Percentiles rank a stretch among this genome's conserved stretches.
Conservation (phyloP, 495 filamentous ascomycete genomes). For the Podospora anserina region DNA sequence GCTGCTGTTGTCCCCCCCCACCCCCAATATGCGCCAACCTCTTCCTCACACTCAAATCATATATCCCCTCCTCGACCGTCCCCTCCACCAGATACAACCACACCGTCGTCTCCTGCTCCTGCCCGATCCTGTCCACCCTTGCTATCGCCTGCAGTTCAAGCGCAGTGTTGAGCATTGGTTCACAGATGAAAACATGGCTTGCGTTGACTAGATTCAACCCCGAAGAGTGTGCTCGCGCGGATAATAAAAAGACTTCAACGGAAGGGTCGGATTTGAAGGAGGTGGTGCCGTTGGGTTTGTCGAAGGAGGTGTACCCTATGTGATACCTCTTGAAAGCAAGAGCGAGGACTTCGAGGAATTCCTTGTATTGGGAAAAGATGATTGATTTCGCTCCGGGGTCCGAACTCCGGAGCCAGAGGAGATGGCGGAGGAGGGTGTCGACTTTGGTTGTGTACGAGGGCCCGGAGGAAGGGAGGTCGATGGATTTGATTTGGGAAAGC, state of each 20-base stretch:
- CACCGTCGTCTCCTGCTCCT: conserved; percentile 81
- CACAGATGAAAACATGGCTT: conserved; percentile 90
- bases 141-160: conserved; percentile 93
- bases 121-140: conserved; percentile 90
- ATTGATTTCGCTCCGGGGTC: conserved; percentile 89
- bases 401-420: conserved; percentile 76
- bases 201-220: conserved; percentile 90
- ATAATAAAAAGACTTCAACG: conserved; percentile 81
- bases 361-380: conserved; percentile 78
- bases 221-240: conserved; percentile 81
- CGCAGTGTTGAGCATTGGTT: conserved; percentile 87
- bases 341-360: conserved; percentile 73
- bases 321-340: conserved; percentile 62
- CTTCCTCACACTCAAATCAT: conserved; percentile 74
- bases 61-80: conserved; percentile 87
- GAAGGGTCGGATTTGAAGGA: conserved; percentile 71
- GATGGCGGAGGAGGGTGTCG: conserved; percentile 74
- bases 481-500: conserved; percentile 75
- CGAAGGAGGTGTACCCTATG: conserved; percentile 69
- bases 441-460: conserved; percentile 83
- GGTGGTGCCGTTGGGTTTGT: conserved; percentile 59
- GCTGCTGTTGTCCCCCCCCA: conserved; percentile 6
- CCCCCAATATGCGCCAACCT: conserved; percentile 71
- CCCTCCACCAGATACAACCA: conserved; percentile 90
- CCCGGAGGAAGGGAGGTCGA: conserved; percentile 59